phyloP scores from a whole-genome alignment of 2,329 filamentous ascomycete species.

The Pseudogymnoascus sp. region DNA sequence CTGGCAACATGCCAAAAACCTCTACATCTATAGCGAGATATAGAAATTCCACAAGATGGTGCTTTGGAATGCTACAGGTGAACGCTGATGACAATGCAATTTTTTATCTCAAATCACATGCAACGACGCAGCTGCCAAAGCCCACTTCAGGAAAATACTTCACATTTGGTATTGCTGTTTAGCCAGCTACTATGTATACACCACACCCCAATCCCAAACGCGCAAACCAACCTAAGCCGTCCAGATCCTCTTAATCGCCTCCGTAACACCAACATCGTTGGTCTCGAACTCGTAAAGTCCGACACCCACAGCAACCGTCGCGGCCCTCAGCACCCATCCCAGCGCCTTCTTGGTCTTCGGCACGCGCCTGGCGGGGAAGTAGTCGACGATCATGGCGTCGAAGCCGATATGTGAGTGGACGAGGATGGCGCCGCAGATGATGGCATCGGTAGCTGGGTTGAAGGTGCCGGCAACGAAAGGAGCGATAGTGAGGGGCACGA shows the following conservation, averaged over 20 bases:
- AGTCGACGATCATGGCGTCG: slow-evolving; percentile 84
- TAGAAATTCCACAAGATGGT: background rate
- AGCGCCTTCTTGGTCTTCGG: slow-evolving; percentile 59
- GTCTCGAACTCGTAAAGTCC: slow-evolving; percentile 98
- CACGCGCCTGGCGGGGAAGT: slow-evolving; percentile 66
- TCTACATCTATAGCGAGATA: background rate
- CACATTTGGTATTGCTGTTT: slow-evolving; percentile 5
- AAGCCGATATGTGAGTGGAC: slow-evolving; percentile 96
- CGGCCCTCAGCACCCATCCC: slow-evolving; percentile 70
- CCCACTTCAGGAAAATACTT: background rate
- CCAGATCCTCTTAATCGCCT: slow-evolving; percentile 84
- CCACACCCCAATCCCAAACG: background rate
- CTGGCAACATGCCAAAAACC: background rate
- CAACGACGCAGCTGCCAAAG: background rate
- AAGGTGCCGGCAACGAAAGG: slow-evolving; percentile 89
- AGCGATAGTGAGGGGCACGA: slow-evolving; percentile 79
- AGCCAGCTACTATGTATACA: slow-evolving; percentile 6
- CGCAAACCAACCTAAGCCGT: slow-evolving; percentile 49
- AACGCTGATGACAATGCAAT: background rate
- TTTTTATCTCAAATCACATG: background rate
- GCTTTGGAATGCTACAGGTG: background rate
- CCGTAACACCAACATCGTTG: slow-evolving; percentile 90
- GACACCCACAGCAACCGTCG: slow-evolving; percentile 73
- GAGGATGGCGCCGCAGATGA: slow-evolving; percentile 74
- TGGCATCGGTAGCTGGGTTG: slow-evolving; percentile 80